Evolutionary conservation across 768 basidiomycete genomes (phyloP), one percentile per base, ranked within the genome.

Genomic region (Lentinula lateritia): DNA sequence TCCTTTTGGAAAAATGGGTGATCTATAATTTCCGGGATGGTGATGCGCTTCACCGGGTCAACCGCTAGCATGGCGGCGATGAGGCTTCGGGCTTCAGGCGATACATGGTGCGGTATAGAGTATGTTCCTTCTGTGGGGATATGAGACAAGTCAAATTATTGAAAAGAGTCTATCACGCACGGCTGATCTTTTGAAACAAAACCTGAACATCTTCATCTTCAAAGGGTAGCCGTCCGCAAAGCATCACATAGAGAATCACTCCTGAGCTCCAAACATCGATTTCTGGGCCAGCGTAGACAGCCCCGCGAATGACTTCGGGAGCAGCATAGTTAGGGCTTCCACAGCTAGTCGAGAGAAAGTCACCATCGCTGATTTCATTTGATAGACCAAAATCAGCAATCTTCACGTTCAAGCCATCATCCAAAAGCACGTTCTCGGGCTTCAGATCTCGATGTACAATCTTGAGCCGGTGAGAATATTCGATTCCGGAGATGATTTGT

Each of bases 221-320:
- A 71, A 99, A 99, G 1, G 97, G 97, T 35, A 99, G 82, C 52
- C 91, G 80, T 5, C 96, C 97, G 69, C 92, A 95, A 5, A 99
- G 83, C 89, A 99, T 95, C 61, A 98, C 97, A 75, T 95, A 98
- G 56, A 99, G 83, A 66, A 99, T 98, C n/a, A 99, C 96, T 0
- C 97, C 97, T 60, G 92, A 92, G 66, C 92, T 94, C 97, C 97
- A 99, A 10, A 98, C 94, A 65, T 99, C 97, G 68, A 98, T 97
- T 75, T 98, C 97, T 0, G 96, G 95, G 0, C 97, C 97, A 0
- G 94, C 94, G 70, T 99, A 99, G 7, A 95, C 82, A 34, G 92
- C 92, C 5, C 97, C 97, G 16, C 89, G 85, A 65, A 99, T 97
- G 68, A 99, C 96, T 70, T 99, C 97, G 1, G 97, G 97, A 0